Percentiles rank a stretch among this genome's conserved stretches.
Evolutionary conservation across 345 rosid species (phyloP).

Genomic region (Bruguiera sexangula): DNA sequence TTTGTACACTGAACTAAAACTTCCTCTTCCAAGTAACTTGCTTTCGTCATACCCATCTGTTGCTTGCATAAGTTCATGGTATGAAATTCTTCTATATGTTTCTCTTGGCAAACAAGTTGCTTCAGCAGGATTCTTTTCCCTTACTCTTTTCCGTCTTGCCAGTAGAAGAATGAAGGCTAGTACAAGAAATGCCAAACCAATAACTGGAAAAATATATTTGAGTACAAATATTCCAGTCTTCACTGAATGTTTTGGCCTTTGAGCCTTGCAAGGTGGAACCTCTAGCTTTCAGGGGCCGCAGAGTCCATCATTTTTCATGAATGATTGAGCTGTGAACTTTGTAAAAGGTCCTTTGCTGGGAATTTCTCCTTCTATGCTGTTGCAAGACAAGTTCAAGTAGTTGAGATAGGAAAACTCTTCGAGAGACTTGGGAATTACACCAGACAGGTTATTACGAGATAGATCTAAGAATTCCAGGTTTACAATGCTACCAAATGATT

Average conservation of each 20-base stretch:
- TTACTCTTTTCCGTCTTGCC: background rate
- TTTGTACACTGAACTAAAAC: too few relatives aligned
- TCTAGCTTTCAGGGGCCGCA: background rate
- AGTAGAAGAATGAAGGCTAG: background rate
- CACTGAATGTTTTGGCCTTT: background rate
- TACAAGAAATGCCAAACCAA: background rate
- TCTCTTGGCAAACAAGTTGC: too few relatives aligned
- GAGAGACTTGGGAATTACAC: slow-evolving; percentile 6
- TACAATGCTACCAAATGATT: slow-evolving; percentile 14
- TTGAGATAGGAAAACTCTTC: background rate
- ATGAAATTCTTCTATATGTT: too few relatives aligned
- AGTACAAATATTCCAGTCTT: background rate
- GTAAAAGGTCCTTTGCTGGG: slow-evolving; percentile 4
- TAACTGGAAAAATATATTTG: background rate
- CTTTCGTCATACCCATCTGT: too few relatives aligned
- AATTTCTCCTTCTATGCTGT: slow-evolving; percentile 13
- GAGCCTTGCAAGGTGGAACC: background rate
- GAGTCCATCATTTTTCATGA: background rate
- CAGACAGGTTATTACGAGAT: slow-evolving; percentile 8
- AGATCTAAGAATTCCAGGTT: slow-evolving; percentile 23
- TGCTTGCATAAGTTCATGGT: too few relatives aligned
- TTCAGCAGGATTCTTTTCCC: background rate
- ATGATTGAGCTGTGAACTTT: slow-evolving; percentile 6
- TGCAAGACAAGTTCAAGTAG: slow-evolving; percentile 6
- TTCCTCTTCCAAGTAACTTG: too few relatives aligned